Evolutionary conservation across 2,329 filamentous ascomycete genomes (phyloP).

Genomic region (Pseudogymnoascus sp.): DNA sequence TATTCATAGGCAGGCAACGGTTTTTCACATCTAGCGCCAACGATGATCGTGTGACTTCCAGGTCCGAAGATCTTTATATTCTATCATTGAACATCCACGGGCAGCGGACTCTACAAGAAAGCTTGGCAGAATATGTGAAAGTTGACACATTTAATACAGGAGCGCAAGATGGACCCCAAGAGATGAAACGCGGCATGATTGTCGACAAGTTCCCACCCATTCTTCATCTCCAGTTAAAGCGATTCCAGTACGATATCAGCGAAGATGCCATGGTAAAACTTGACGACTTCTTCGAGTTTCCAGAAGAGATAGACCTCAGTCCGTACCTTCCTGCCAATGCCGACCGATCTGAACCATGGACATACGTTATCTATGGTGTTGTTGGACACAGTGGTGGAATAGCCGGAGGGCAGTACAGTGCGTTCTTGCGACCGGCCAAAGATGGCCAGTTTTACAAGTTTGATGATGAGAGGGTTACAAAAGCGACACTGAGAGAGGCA

Average conservation of each 20-base stretch:
- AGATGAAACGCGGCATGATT: slow-evolving; percentile 95
- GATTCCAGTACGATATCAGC: slow-evolving; percentile 96
- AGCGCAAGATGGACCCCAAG: slow-evolving; percentile 83
- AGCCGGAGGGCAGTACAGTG: slow-evolving; percentile 97
- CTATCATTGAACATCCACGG: slow-evolving; percentile 94
- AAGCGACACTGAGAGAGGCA: slow-evolving; percentile 82
- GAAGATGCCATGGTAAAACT: slow-evolving; percentile 98
- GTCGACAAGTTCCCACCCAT: slow-evolving; percentile 94
- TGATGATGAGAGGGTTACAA: slow-evolving; percentile 92
- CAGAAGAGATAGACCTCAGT: slow-evolving; percentile 72
- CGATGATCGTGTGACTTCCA: slow-evolving; percentile 91
- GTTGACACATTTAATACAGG: slow-evolving; percentile 90
- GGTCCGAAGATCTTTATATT: slow-evolving; percentile 97
- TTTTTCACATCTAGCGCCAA: slow-evolving; percentile 98
- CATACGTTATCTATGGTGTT: slow-evolving; percentile 89
- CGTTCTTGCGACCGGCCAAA: slow-evolving; percentile 87
- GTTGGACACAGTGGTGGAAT: slow-evolving; percentile 94
- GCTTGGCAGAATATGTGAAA: slow-evolving; percentile 91
- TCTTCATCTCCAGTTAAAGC: slow-evolving; percentile 87
- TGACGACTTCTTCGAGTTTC: slow-evolving; percentile 86
- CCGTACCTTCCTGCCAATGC: slow-evolving; percentile 82
- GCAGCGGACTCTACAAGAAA: slow-evolving; percentile 86
- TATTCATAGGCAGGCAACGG: slow-evolving; percentile 97
- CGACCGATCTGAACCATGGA: slow-evolving; percentile 81
- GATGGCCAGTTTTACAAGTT: slow-evolving; percentile 95